Evolutionary conservation across 2,329 filamentous ascomycete species (phyloP).

Genomic region (Chaetoscypha palmicola): DNA sequence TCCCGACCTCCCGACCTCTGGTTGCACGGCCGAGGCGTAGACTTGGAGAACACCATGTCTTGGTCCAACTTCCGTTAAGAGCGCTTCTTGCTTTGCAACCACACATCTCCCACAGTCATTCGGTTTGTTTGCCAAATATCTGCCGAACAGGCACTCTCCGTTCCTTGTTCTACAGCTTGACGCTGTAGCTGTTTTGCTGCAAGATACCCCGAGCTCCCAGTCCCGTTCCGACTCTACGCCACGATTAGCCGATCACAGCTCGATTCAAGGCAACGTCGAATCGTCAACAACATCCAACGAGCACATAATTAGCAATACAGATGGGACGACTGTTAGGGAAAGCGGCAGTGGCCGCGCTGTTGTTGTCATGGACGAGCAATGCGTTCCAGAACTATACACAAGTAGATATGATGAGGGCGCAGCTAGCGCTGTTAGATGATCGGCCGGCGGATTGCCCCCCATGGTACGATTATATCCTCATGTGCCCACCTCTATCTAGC

Average conservation of each 20-base stretch:
- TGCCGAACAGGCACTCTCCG: slow-evolving; percentile 14
- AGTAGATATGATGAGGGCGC: slow-evolving; percentile 53
- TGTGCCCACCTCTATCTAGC: slow-evolving; percentile 7
- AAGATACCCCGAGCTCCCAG: not conserved
- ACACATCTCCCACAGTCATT: not conserved
- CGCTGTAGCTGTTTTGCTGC: not conserved
- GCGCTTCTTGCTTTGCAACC: not conserved
- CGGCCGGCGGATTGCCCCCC: slow-evolving; percentile 73
- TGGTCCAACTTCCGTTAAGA: too few species aligned
- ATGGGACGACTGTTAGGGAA: slow-evolving; percentile 24
- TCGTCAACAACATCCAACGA: slow-evolving; percentile 10
- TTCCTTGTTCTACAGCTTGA: not conserved
- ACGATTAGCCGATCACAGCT: not conserved
- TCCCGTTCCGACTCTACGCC: not conserved
- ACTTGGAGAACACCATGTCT: not conserved
- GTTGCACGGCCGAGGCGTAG: not conserved
- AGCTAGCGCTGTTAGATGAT: slow-evolving; percentile 65
- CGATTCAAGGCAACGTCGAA: slow-evolving; percentile 9
- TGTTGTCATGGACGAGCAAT: slow-evolving; percentile 36
- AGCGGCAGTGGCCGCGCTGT: slow-evolving; percentile 29
- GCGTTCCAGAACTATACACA: slow-evolving; percentile 51
- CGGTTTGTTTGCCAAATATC: not conserved
- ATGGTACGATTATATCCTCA: slow-evolving; percentile 45
- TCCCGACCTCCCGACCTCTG: too few species aligned
- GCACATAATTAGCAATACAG: not conserved